Evolutionary conservation across 345 rosid species (phyloP).

Genomic region (Corymbia maculata): DNA sequence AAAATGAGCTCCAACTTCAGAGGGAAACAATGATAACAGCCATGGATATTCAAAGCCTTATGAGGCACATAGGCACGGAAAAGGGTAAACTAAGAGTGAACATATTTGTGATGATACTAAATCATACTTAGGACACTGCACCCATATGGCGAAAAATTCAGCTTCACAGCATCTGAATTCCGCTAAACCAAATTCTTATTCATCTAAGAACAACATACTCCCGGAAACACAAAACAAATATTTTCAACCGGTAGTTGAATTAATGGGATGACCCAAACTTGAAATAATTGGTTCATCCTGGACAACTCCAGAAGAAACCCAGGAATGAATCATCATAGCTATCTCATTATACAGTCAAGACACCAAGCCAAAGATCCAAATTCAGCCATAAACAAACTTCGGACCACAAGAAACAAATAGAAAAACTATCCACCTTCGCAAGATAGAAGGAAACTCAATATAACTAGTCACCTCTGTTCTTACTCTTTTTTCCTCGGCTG

Average conservation of each 20-base stretch:
- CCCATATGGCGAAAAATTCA: not conserved
- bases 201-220: not conserved
- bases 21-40: not conserved
- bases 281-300: not conserved
- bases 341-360: not conserved
- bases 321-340: not conserved
- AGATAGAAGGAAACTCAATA: not conserved
- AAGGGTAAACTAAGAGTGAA: not conserved
- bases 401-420: not conserved
- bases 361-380: not conserved
- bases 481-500: not conserved
- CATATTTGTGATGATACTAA: not conserved
- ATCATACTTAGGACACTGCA: not conserved
- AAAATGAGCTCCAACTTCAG: not conserved
- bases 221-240: not conserved
- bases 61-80: not conserved
- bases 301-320: not conserved
- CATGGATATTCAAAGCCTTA: not conserved
- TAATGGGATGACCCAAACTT: not conserved
- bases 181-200: not conserved
- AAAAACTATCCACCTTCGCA: not conserved
- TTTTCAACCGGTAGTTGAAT: not conserved
- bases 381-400: not conserved
- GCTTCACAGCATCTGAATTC: not conserved
- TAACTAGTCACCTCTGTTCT: not conserved